Evolutionary conservation across 1,284 basidiomycete species (phyloP).

Genomic region (Malassezia globosa): DNA sequence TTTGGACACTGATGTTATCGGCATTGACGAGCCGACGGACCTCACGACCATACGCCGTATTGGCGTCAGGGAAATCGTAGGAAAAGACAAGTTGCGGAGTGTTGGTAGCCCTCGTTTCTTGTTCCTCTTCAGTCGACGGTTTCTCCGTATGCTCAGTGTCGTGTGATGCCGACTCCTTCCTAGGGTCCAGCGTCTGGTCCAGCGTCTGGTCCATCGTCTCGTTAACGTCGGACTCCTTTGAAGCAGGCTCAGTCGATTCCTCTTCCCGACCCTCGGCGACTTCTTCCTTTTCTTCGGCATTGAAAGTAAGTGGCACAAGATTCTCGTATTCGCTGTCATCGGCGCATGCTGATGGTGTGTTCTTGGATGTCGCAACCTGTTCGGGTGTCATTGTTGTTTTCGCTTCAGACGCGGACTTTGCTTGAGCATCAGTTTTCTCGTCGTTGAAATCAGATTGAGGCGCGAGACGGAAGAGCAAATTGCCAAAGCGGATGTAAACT

Average conservation of each 20-base stretch:
- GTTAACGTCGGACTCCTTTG: not conserved
- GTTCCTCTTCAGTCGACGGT: not conserved
- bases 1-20: constrained; percentile 6
- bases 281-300: no score
- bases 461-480: not conserved
- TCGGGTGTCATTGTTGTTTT: no score
- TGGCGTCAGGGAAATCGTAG: constrained; percentile 3
- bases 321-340: no score
- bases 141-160: not conserved
- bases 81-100: constrained; percentile 3
- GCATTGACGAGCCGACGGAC: constrained; percentile 4
- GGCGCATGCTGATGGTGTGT: no score
- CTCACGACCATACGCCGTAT: constrained; percentile 8
- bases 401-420: no score
- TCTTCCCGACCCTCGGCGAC: not conserved
- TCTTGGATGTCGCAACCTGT: no score
- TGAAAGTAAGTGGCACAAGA: not conserved
- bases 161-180: not conserved
- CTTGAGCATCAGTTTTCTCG: no score
- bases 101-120: not conserved
- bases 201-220: no score
- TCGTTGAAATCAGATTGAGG: not conserved
- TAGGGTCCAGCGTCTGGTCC: no score
- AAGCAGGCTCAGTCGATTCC: not conserved
- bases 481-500: not conserved